Evolutionary conservation across 305 asterid species (phyloP).

Genomic region (Caryopteris hybrid): DNA sequence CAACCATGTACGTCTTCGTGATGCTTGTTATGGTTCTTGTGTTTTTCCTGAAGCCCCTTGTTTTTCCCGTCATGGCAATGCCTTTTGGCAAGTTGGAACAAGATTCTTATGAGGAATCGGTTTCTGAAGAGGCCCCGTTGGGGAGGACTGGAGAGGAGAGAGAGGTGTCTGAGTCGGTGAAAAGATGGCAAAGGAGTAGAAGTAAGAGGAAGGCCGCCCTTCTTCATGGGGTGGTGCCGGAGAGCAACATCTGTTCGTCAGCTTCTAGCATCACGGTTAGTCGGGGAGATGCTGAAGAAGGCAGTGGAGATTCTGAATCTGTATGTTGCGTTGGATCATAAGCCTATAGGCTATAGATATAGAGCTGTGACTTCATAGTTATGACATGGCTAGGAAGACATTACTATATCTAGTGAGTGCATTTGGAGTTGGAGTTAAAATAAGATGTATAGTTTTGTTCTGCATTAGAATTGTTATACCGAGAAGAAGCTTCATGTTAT

Average conservation of each 20-base stretch:
- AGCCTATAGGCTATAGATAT: too few relatives aligned
- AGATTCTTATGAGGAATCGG: constrained; percentile 11
- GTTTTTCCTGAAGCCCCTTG: constrained; percentile 42
- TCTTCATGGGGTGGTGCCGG: constrained; percentile 14
- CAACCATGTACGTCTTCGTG: constrained; percentile 42
- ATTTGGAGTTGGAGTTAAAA: too few relatives aligned
- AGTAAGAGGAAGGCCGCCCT: constrained; percentile 52
- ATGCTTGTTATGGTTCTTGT: constrained; percentile 37
- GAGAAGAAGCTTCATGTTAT: too few relatives aligned
- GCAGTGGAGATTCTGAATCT: constrained; percentile 53
- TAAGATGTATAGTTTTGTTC: too few relatives aligned
- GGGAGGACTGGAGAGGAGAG: too few relatives aligned
- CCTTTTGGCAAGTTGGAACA: neutral
- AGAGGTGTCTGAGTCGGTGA: constrained; percentile 25
- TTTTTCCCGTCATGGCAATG: constrained; percentile 30
- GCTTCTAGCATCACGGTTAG: constrained; percentile 42
- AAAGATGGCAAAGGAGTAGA: constrained; percentile 47
- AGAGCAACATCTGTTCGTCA: constrained; percentile 6
- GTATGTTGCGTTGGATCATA: constrained; percentile 23
- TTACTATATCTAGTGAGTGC: too few relatives aligned
- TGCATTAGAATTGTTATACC: too few relatives aligned
- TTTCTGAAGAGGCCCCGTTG: neutral
- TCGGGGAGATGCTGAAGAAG: constrained; percentile 35
- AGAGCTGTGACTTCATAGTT: too few relatives aligned
- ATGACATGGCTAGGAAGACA: too few relatives aligned